phyloP scores from a whole-genome alignment of 208 protist genomes.

The Trypanosoma caninum region DNA sequence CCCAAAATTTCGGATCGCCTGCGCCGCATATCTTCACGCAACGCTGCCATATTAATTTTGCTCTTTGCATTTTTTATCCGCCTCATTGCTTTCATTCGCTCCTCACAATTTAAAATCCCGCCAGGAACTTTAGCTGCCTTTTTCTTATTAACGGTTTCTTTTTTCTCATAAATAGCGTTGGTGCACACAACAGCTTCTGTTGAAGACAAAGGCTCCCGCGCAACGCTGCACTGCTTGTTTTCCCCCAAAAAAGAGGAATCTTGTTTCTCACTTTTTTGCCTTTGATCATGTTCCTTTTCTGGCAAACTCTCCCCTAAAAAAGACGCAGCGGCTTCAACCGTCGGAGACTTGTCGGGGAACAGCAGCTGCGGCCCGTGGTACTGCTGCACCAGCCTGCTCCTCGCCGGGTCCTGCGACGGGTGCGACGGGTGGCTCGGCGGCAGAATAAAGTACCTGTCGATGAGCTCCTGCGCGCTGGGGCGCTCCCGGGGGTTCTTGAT shows the following conservation, averaged over 20 bases:
- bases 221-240: too few species aligned
- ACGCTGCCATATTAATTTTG: slow-evolving; percentile 45
- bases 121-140: not conserved
- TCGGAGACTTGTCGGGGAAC: slow-evolving; percentile 2
- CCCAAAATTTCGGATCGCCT: slow-evolving; percentile 47
- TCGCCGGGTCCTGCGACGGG: slow-evolving; percentile 68
- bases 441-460: slow-evolving; percentile 74
- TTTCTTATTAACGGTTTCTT: not conserved
- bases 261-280: not conserved
- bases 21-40: slow-evolving; percentile 48
- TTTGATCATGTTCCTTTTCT: not conserved
- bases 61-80: slow-evolving; percentile 28
- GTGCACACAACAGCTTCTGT: not conserved
- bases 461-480: slow-evolving; percentile 76
- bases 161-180: not conserved
- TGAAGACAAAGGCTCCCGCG: not conserved
- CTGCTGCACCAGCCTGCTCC: slow-evolving; percentile 66
- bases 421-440: slow-evolving; percentile 77
- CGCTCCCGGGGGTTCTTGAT: slow-evolving; percentile 60
- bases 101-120: slow-evolving; percentile 11
- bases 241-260: not conserved
- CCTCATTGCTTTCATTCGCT: slow-evolving; percentile 15
- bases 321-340: not conserved
- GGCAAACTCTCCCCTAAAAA: not conserved
- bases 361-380: slow-evolving; percentile 61